Base-by-base conservation (phyloP, 768 basidiomycete genomes). In the Plicaturopsis crispa region DNA sequence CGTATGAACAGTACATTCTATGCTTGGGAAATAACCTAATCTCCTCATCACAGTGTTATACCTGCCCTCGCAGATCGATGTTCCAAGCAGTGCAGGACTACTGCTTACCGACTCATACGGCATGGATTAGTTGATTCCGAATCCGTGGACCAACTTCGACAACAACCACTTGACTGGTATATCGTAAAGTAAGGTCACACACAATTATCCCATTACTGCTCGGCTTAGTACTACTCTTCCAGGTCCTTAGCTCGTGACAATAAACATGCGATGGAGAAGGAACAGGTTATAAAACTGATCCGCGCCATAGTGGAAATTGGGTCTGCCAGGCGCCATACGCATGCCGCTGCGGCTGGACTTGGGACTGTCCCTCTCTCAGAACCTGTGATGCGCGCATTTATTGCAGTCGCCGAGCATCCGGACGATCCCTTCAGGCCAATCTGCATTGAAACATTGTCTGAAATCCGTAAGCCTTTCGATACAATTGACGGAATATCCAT, bases 201-300 rank as follows among this genome's bases (percentile, higher is more conserved):
- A n/a, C n/a, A n/a, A n/a, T n/a, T n/a, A n/a, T n/a, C n/a, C n/a
- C n/a, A n/a, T n/a, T n/a, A n/a, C 19, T 20, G 35, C 14, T 16
- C 16, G 26, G 23, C 14, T 33, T 8, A 43, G 22, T 40, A 35
- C 39, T 40, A 34, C n/a, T 37, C 40, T 41, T 44, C 7, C 44
- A 92, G 91, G 47, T 80, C 92, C 2, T 66, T 98, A 12, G 76
- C 84, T 0, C 79, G 92, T 10, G 92, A 97, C 54, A 80, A 79
- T 53, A 85, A 88, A 49, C 72, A 80, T 53, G 74, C 75, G 10
- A 72, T 80, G 4, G 96, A 92, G 61, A 88, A 89, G 53, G 91
- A 96, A 53, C 93, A 98, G 57, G 89, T 75, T 16, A 76, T 99
- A 48, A 88, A 90, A 43, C 75, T 98, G 16, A 78, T 98, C 39